Evolutionary conservation across 805 yeast species (phyloP).

Genomic region (Teunomyces kruisii): DNA sequence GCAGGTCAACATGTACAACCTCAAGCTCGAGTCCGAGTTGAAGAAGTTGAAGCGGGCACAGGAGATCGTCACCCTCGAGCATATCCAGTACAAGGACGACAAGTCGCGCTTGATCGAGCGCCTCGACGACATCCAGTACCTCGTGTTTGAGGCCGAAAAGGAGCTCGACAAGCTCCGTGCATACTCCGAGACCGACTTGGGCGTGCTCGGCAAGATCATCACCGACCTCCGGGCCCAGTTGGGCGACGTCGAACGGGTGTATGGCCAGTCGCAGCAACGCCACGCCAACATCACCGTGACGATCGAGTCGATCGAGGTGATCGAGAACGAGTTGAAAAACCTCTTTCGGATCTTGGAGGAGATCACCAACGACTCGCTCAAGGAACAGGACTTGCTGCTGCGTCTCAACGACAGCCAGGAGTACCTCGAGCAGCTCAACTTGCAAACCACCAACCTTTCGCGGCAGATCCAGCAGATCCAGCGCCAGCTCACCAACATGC

Average conservation of each 20-base stretch:
- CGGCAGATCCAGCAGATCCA: conserved; percentile 47
- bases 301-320: conserved; percentile 54
- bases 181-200: conserved; percentile 62
- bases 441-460: conserved; percentile 38
- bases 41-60: conserved; percentile 60
- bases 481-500: conserved; percentile 48
- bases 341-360: conserved; percentile 53
- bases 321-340: conserved; percentile 40
- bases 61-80: conserved; percentile 60
- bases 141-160: conserved; percentile 54
- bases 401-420: conserved; percentile 42
- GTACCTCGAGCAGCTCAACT: conserved; percentile 35
- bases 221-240: conserved; percentile 50
- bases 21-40: conserved; percentile 59
- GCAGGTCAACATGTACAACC: conserved; percentile 46
- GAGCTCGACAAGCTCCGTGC: conserved; percentile 59
- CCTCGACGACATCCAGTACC: conserved; percentile 59
- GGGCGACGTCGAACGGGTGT: conserved; percentile 28
- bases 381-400: conserved; percentile 41
- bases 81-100: conserved; percentile 60
- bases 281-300: conserved; percentile 53
- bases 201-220: conserved; percentile 51
- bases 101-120: conserved; percentile 58
- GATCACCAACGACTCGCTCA: conserved; percentile 44
- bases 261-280: conserved; percentile 36